These are phyloP conservation scores for Penicillium sp. DNA, from an alignment of 2,329 filamentous ascomycete species.

Conservation along the genomic window DNA sequence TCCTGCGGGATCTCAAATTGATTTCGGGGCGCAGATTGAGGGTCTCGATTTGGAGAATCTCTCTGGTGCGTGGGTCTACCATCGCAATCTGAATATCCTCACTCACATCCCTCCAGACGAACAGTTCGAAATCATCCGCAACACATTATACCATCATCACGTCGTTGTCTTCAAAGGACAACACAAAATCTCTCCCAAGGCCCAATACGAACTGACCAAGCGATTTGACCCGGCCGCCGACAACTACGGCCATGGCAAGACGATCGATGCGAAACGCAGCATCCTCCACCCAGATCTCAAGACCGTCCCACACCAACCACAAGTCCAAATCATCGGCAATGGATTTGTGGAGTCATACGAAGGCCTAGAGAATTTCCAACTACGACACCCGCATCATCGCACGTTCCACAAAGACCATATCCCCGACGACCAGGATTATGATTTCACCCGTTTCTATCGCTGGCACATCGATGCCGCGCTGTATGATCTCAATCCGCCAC, in stretches of 20 bases:
- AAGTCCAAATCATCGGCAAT: slow-evolving; percentile 80
- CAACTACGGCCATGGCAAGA: slow-evolving; percentile 76
- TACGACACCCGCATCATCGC: slow-evolving; percentile 75
- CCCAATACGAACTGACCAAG: slow-evolving; percentile 74
- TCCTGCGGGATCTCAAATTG: slow-evolving; percentile 44
- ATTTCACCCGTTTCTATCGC: slow-evolving; percentile 67
- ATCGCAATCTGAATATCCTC: neutral
- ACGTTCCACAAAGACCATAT: slow-evolving; percentile 73
- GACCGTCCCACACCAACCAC: slow-evolving; percentile 77
- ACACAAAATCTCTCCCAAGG: slow-evolving; percentile 64
- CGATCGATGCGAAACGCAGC: slow-evolving; percentile 65
- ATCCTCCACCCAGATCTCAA: slow-evolving; percentile 80
- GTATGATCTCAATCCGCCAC: slow-evolving; percentile 73
- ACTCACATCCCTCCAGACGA: slow-evolving; percentile 51
- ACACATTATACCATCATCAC: slow-evolving; percentile 69
- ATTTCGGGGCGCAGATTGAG: slow-evolving; percentile 65
- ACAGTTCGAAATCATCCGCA: slow-evolving; percentile 66
- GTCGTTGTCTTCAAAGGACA: slow-evolving; percentile 74
- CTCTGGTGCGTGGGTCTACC: slow-evolving; percentile 54
- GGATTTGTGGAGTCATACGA: slow-evolving; percentile 71
- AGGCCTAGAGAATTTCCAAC: slow-evolving; percentile 67
- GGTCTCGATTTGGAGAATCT: slow-evolving; percentile 66
- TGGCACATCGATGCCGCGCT: slow-evolving; percentile 83
- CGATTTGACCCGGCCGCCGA: slow-evolving; percentile 69
- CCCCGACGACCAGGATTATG: slow-evolving; percentile 62